A percentile compares a stretch with the other conserved stretches of the same genome.
phyloP scores from a whole-genome alignment of 2,329 filamentous ascomycete species.

The Sordariomycetes sp. region DNA sequence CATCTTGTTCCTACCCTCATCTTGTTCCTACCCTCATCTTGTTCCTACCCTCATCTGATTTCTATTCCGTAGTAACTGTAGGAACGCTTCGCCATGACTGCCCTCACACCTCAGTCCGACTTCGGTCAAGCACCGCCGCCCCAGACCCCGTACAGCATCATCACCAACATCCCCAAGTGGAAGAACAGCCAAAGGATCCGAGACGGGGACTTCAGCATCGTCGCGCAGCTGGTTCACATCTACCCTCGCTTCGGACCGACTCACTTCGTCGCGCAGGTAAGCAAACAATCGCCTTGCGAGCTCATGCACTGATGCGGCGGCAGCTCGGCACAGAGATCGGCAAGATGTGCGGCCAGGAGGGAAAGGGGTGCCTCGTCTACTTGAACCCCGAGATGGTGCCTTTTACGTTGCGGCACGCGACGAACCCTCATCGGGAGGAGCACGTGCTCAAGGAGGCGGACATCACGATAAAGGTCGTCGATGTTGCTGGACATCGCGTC shows the following conservation, averaged over 20 bases:
- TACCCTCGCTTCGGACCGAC: conserved; percentile 38
- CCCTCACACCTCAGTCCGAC: conserved; percentile 25
- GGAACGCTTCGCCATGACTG: too few species aligned
- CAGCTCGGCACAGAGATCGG: conserved; percentile 28
- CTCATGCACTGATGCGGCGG: neutral
- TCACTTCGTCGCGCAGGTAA: conserved; percentile 22
- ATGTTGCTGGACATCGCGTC: conserved; percentile 29
- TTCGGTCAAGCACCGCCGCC: conserved; percentile 37
- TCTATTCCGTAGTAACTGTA: too few species aligned
- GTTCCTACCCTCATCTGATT: too few species aligned
- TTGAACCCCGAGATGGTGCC: conserved; percentile 21
- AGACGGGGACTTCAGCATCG: conserved; percentile 25
- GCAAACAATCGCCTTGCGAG: conserved; percentile 1
- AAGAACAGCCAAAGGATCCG: conserved; percentile 25
- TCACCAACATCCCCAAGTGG: conserved; percentile 35
- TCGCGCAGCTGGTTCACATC: conserved; percentile 28
- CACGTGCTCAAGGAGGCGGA: conserved; percentile 21
- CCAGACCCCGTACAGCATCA: conserved; percentile 35
- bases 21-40: too few species aligned
- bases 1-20: too few species aligned
- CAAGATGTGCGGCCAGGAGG: conserved; percentile 16
- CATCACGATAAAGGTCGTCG: conserved; percentile 28
- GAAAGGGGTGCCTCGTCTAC: conserved; percentile 17
- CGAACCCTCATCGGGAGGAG: conserved; percentile 23
- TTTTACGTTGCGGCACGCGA: conserved; percentile 19